phyloP scores from a whole-genome alignment of 371 early-diverging fungal genomes.

The Syncephalastrum sp. region DNA sequence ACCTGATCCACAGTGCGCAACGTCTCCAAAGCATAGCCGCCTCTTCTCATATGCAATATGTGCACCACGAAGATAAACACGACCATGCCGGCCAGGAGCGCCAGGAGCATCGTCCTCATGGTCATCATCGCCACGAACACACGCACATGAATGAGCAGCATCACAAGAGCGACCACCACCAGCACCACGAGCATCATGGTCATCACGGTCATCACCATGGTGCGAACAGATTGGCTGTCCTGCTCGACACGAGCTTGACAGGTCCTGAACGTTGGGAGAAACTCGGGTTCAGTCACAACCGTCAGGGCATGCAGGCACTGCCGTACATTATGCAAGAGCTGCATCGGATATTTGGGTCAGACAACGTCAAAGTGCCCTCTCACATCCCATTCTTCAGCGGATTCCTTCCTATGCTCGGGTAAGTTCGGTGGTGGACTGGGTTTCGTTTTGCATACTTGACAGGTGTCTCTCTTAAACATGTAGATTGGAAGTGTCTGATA shows the following conservation, averaged over 20 bases:
- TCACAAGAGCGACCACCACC: not conserved
- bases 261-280: constrained; percentile 13
- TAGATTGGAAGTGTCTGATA: constrained; percentile 23
- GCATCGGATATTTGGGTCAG: constrained; percentile 14
- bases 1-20: constrained; percentile 15
- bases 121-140: not conserved
- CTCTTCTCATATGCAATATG: not conserved
- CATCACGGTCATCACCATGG: not conserved
- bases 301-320: constrained; percentile 8
- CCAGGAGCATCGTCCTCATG: not conserved
- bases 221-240: constrained; percentile 7
- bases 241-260: constrained; percentile 10
- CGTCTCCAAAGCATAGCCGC: not conserved
- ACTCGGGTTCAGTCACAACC: not conserved
- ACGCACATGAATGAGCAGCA: no score
- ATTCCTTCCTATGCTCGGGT: constrained; percentile 20
- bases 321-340: constrained; percentile 6
- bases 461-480: not conserved
- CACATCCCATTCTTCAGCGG: constrained; percentile 17
- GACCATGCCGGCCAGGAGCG: not conserved
- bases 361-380: constrained; percentile 8
- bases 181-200: not conserved
- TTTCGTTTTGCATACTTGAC: no score
- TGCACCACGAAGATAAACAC: constrained; percentile 1
- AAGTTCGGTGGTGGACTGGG: not conserved